phyloP scores from a whole-genome alignment of 2,329 filamentous ascomycete genomes.

The Ceratocystis alfenasii region DNA sequence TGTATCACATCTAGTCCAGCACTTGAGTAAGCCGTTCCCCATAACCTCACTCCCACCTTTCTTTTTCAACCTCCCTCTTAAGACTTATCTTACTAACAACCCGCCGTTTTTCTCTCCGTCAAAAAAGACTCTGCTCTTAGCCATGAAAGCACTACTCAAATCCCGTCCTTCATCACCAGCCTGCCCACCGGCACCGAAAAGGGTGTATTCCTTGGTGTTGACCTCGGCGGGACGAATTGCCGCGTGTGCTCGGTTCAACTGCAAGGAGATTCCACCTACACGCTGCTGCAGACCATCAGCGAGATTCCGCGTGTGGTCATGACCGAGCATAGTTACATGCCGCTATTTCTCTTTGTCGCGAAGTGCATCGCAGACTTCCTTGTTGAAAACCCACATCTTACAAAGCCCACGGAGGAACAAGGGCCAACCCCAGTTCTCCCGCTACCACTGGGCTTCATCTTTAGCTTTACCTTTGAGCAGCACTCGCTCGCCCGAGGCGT shows the following conservation, averaged over 20 bases:
- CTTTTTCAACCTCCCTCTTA: not conserved
- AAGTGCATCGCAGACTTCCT: conserved; percentile 60
- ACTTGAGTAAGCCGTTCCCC: conserved; percentile 15
- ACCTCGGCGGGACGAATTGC: conserved; percentile 30
- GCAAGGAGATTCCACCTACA: conserved; percentile 55
- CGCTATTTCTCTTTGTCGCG: conserved; percentile 64
- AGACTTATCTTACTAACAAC: not conserved
- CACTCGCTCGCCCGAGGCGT: conserved; percentile 59
- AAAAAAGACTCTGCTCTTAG: conserved; percentile 37
- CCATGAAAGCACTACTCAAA: conserved; percentile 53
- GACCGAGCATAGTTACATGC: conserved; percentile 31
- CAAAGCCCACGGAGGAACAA: not conserved
- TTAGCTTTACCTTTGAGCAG: conserved; percentile 61
- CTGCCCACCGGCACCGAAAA: conserved; percentile 70
- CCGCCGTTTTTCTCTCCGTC: not conserved
- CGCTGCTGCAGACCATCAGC: conserved; percentile 47
- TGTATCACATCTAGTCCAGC: conserved; percentile 11
- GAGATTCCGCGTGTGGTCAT: conserved; percentile 25
- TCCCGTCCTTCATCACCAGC: conserved; percentile 64
- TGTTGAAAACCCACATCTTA: not conserved
- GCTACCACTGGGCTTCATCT: conserved; percentile 28
- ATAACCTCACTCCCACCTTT: not conserved
- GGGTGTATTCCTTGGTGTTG: conserved; percentile 33
- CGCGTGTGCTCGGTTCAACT: conserved; percentile 29
- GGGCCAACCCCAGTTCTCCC: not conserved